These are phyloP conservation scores for Yamadazyma takamatsuzukensis DNA, from an alignment of 805 yeast genomes.

Conservation along the genomic window DNA sequence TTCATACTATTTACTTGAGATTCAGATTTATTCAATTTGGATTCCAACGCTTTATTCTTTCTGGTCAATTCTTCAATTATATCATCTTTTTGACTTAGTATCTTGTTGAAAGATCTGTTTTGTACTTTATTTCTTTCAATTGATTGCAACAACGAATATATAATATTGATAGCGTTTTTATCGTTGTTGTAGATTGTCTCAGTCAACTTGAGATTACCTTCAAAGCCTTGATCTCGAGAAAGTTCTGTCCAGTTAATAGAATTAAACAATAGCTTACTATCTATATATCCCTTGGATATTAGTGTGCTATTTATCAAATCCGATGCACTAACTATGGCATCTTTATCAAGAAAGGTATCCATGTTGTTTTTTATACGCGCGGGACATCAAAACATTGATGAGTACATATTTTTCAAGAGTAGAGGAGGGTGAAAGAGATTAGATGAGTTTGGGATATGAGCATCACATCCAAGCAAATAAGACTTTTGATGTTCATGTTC, in stretches of 20 bases:
- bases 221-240: conserved; percentile 20
- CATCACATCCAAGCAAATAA: too few relatives aligned
- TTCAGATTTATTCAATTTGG: conserved; percentile 16
- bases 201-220: conserved; percentile 18
- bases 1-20: conserved; percentile 11
- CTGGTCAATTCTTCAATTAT: conserved; percentile 21
- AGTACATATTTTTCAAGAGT: too few relatives aligned
- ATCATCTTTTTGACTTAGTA: conserved; percentile 25
- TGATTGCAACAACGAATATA: conserved; percentile 29
- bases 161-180: conserved; percentile 33
- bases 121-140: conserved; percentile 32
- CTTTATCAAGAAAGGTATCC: conserved; percentile 27
- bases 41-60: conserved; percentile 20
- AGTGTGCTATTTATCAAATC: conserved; percentile 33
- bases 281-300: conserved; percentile 32
- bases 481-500: too few relatives aligned
- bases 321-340: conserved; percentile 34
- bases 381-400: too few relatives aligned
- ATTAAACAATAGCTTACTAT: conserved; percentile 26
- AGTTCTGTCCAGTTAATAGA: conserved; percentile 33
- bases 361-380: too few relatives aligned
- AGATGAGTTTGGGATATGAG: too few relatives aligned
- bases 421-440: too few relatives aligned
- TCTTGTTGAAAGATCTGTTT: conserved; percentile 25
- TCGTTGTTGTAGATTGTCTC: conserved; percentile 32